A percentile compares a stretch with the other conserved stretches of the same genome.
phyloP scores from a whole-genome alignment of 129 eudicot species.

The Deinandra increscens region DNA sequence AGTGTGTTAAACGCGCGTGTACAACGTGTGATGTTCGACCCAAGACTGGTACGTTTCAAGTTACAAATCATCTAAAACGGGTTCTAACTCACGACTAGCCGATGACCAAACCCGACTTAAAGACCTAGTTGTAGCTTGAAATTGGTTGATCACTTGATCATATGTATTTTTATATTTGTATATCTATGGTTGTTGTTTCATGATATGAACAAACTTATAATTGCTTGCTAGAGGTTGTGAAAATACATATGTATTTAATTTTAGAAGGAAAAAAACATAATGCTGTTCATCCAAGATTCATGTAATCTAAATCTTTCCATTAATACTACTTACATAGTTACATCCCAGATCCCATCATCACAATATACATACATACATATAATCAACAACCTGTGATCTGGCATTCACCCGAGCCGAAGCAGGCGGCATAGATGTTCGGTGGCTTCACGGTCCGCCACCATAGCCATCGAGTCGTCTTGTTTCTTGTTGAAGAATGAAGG shows the following conservation, averaged over 20 bases:
- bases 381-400: too few species aligned
- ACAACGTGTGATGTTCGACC: neutral
- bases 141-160: neutral
- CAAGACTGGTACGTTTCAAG: too few species aligned
- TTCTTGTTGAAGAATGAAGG: conserved; percentile 56
- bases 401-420: conserved; percentile 45
- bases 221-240: too few species aligned
- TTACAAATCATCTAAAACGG: neutral
- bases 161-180: neutral
- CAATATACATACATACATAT: neutral
- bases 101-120: neutral
- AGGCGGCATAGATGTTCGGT: conserved; percentile 41
- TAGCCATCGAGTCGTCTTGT: conserved; percentile 18
- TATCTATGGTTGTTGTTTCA: neutral
- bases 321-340: conserved; percentile 18
- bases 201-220: neutral
- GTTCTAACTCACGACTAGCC: neutral
- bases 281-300: conserved; percentile 27
- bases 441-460: conserved; percentile 34
- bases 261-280: neutral
- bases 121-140: neutral
- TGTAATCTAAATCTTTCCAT: conserved; percentile 27
- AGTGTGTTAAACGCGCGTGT: conserved; percentile 18
- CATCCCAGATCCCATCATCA: conserved; percentile 15
- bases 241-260: neutral